Evolutionary conservation across 306 rosid genomes (phyloP).

Genomic region (Medicago lupulina): DNA sequence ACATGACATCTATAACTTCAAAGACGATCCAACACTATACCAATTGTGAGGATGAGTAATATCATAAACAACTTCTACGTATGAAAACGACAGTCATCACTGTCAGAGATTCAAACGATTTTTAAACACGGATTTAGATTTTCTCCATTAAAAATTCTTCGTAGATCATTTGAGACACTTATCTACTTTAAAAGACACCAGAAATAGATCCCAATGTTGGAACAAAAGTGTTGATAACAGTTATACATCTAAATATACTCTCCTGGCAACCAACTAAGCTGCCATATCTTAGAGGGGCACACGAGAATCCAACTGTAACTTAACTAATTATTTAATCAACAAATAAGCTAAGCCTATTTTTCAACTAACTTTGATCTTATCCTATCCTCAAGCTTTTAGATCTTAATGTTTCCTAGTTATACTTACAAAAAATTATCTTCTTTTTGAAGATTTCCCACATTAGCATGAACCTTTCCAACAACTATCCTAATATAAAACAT

Average conservation of each 20-base stretch:
- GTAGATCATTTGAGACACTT: not conserved
- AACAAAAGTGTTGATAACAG: slow-evolving; percentile 16
- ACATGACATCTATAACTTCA: too few relatives aligned
- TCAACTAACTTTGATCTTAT: slow-evolving; percentile 14
- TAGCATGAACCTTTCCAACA: slow-evolving; percentile 11
- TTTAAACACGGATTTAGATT: too few relatives aligned
- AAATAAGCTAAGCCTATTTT: slow-evolving; percentile 20
- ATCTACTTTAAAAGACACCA: not conserved
- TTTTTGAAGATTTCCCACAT: not conserved
- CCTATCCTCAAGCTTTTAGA: slow-evolving; percentile 27
- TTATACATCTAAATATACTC: slow-evolving; percentile 27
- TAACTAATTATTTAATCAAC: slow-evolving; percentile 38
- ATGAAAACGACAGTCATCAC: too few relatives aligned
- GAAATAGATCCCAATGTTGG: not conserved
- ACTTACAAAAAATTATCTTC: not conserved
- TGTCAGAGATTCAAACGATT: not conserved
- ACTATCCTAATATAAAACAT: slow-evolving; percentile 20
- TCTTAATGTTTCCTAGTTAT: slow-evolving; percentile 4
- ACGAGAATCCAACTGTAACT: slow-evolving; percentile 32
- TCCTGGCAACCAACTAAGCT: slow-evolving; percentile 36
- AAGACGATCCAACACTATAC: too few relatives aligned
- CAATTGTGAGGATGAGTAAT: too few relatives aligned
- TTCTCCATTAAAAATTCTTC: too few relatives aligned
- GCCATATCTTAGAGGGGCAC: not conserved
- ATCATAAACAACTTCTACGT: too few relatives aligned